Evolutionary conservation across 805 yeast species (phyloP).

Genomic region (Schwanniomyces yamadae): DNA sequence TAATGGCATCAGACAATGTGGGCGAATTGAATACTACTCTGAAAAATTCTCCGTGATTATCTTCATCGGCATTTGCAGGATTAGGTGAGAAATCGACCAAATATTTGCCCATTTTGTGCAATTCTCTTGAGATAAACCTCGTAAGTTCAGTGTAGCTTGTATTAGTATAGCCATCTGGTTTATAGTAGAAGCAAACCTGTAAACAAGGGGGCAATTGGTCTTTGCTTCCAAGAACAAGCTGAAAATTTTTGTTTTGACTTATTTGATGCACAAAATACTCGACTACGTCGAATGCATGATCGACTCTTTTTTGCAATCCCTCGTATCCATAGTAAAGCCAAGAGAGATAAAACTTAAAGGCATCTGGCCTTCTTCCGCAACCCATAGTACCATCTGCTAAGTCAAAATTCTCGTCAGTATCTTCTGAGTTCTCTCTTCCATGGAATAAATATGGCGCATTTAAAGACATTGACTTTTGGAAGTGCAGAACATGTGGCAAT

Average conservation of each 20-base stretch:
- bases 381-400: constrained; percentile 92
- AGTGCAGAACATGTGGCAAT: constrained; percentile 62
- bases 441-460: constrained; percentile 83
- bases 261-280: constrained; percentile 57
- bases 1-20: constrained; percentile 31
- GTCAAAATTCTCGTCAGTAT: constrained; percentile 57
- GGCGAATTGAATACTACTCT: constrained; percentile 84
- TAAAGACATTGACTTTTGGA: constrained; percentile 72
- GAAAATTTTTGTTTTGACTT: constrained; percentile 42
- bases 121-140: constrained; percentile 55
- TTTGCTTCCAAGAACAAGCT: constrained; percentile 44
- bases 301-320: constrained; percentile 66
- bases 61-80: constrained; percentile 33
- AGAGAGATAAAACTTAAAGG: constrained; percentile 71
- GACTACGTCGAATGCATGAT: constrained; percentile 69
- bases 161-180: constrained; percentile 37
- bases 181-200: constrained; percentile 80
- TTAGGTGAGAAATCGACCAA: constrained; percentile 79
- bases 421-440: constrained; percentile 43
- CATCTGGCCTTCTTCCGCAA: constrained; percentile 84
- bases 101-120: constrained; percentile 65
- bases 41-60: constrained; percentile 71
- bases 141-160: constrained; percentile 54
- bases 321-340: constrained; percentile 77
- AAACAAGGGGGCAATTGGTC: constrained; percentile 68